Conservation (phyloP, 2,329 filamentous ascomycete species). For the Keithomyces neogunnii region DNA sequence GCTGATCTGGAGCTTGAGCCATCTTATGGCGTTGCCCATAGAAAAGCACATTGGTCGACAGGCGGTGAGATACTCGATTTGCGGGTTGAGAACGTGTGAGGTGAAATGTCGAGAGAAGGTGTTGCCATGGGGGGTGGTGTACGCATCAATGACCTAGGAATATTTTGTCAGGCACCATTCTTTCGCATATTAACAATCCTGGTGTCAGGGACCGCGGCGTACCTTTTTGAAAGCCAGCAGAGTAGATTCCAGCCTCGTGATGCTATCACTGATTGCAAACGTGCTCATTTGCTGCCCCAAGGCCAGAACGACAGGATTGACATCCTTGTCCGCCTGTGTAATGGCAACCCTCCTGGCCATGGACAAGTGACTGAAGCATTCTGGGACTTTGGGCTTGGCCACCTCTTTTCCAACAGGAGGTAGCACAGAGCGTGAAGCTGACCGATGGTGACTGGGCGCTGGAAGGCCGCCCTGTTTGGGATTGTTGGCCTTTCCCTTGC, state of each 20-base stretch:
- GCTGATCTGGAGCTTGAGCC: constrained; percentile 86
- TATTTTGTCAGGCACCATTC: not conserved
- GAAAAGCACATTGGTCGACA: constrained; percentile 94
- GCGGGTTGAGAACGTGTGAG: constrained; percentile 81
- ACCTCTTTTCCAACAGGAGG: constrained; percentile 34
- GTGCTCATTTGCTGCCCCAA: constrained; percentile 85
- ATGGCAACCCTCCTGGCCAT: constrained; percentile 50
- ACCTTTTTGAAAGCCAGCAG: constrained; percentile 84
- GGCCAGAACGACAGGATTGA: constrained; percentile 78
- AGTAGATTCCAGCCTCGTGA: constrained; percentile 78
- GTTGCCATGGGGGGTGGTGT: constrained; percentile 76
- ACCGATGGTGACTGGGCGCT: constrained; percentile 23
- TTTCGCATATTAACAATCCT: not conserved
- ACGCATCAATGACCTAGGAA: constrained; percentile 76
- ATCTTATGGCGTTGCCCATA: constrained; percentile 94
- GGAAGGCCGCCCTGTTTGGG: constrained; percentile 35
- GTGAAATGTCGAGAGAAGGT: constrained; percentile 87
- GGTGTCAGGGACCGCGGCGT: constrained; percentile 1
- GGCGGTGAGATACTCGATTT: constrained; percentile 89
- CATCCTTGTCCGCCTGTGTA: constrained; percentile 59
- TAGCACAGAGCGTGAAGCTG: constrained; percentile 20
- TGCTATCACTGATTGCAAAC: constrained; percentile 84
- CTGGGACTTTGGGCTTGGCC: constrained; percentile 54
- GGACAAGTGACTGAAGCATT: constrained; percentile 75
- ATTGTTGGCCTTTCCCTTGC: constrained; percentile 40